A percentile compares a stretch with the other conserved stretches of the same genome.
Evolutionary conservation across 164 flowering plant genomes (phyloP).

Genomic region (Liriodendron chinense): DNA sequence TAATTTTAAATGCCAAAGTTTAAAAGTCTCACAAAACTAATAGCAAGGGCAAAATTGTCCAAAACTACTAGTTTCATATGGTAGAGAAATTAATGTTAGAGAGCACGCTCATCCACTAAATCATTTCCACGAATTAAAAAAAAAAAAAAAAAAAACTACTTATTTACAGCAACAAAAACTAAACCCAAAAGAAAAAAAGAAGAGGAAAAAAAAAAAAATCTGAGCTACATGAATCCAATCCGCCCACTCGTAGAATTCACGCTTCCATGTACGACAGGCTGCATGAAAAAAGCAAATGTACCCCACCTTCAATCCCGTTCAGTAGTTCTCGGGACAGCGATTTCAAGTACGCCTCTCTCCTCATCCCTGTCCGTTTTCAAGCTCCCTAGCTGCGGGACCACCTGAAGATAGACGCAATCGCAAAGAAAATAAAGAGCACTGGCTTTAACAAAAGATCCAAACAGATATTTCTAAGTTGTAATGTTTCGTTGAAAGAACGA

Average conservation of each 20-base stretch:
- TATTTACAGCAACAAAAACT: neutral
- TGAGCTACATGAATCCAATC: neutral
- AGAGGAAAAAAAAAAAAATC: too few species aligned
- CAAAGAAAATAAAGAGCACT: neutral
- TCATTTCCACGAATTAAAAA: too few species aligned
- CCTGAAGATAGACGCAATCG: constrained; percentile 9
- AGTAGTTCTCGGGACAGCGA: constrained; percentile 1
- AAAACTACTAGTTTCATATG: too few species aligned
- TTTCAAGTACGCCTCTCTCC: neutral
- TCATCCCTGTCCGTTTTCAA: constrained; percentile 1
- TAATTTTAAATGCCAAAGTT: too few species aligned
- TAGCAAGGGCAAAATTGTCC: too few species aligned
- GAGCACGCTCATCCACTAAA: too few species aligned
- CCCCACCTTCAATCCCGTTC: neutral
- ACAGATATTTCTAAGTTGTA: neutral
- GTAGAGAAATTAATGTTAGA: too few species aligned
- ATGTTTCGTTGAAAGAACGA: neutral
- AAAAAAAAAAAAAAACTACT: too few species aligned
- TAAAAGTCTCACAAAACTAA: too few species aligned
- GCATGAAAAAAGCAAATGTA: neutral
- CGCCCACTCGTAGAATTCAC: neutral
- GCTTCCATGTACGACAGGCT: neutral
- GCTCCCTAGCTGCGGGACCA: constrained; percentile 24
- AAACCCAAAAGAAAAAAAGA: neutral
- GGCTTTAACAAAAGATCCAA: neutral